Evolutionary conservation across 2,329 filamentous ascomycete species (phyloP).

Genomic region (Tolypocladium cylindrosporum): DNA sequence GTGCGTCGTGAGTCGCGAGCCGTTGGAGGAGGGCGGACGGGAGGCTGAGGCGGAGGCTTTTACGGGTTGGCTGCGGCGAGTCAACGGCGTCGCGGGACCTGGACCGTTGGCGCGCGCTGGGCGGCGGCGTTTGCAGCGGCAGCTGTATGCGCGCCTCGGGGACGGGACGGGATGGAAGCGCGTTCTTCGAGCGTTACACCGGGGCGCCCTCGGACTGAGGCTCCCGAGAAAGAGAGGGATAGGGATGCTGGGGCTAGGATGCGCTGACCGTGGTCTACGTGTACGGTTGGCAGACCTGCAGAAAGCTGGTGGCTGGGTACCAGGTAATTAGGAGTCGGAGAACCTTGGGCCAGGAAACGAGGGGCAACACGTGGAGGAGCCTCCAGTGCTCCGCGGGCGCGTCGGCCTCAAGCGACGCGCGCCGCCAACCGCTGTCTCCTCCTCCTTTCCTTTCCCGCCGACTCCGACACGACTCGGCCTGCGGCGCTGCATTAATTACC

Average conservation of each 20-base stretch:
- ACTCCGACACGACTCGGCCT: background rate
- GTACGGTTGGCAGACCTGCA: background rate
- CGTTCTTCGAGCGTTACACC: background rate
- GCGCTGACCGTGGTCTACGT: background rate
- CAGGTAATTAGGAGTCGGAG: background rate
- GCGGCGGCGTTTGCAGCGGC: background rate
- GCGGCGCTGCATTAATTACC: background rate
- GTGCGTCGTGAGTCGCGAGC: too few relatives aligned
- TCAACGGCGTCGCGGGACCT: background rate
- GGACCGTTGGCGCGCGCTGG: background rate
- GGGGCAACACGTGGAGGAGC: background rate
- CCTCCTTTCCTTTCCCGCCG: background rate
- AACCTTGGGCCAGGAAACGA: background rate
- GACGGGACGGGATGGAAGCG: background rate
- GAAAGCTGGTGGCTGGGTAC: conserved; percentile 1
- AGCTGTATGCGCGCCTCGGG: background rate
- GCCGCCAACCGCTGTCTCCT: background rate
- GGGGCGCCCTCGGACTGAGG: background rate
- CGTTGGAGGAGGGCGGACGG: background rate
- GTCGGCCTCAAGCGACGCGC: background rate
- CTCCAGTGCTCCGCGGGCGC: background rate
- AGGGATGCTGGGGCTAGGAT: background rate
- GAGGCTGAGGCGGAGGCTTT: background rate
- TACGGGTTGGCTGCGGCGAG: background rate
- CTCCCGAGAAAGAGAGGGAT: background rate